Evolutionary conservation across 1,284 basidiomycete genomes (phyloP).

Genomic region (Boletus calvinii): DNA sequence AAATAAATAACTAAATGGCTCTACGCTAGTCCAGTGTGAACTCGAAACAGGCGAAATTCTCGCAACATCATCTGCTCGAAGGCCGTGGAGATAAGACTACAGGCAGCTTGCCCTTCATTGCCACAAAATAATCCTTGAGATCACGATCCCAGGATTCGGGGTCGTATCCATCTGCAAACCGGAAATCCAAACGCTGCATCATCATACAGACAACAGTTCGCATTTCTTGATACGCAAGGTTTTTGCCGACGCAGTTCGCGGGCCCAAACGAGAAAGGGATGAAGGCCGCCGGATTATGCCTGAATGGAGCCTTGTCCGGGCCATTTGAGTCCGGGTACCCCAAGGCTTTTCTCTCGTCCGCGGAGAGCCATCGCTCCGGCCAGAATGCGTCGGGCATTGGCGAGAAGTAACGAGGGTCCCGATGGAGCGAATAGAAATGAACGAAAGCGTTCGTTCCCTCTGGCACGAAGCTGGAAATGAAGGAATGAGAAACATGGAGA

Average conservation of each 20-base stretch:
- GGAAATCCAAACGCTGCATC: constrained; percentile 33
- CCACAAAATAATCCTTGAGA: constrained; percentile 36
- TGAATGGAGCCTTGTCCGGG: constrained; percentile 29
- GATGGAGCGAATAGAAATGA: constrained; percentile 48
- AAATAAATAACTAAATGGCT: constrained; percentile 28
- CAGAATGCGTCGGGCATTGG: constrained; percentile 41
- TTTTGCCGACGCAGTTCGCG: constrained; percentile 37
- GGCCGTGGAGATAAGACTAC: constrained; percentile 37
- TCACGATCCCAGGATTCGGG: constrained; percentile 33
- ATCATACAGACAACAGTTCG: constrained; percentile 35
- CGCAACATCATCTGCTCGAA: constrained; percentile 18
- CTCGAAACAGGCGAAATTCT: constrained; percentile 10
- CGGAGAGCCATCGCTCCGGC: constrained; percentile 44
- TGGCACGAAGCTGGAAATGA: constrained; percentile 43
- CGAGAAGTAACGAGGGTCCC: constrained; percentile 39
- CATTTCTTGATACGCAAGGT: constrained; percentile 37
- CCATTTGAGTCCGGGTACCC: constrained; percentile 28
- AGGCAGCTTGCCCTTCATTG: constrained; percentile 31
- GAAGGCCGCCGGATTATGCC: constrained; percentile 33
- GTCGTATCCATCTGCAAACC: constrained; percentile 34
- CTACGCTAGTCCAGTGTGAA: constrained; percentile 26
- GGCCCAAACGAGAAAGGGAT: constrained; percentile 37
- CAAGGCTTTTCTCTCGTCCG: constrained; percentile 29
- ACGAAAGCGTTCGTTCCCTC: constrained; percentile 49
- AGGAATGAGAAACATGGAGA: constrained; percentile 21